phyloP scores from a whole-genome alignment of 176 grass and related monocot genomes.

The Rhipidocladum racemiflorum region DNA sequence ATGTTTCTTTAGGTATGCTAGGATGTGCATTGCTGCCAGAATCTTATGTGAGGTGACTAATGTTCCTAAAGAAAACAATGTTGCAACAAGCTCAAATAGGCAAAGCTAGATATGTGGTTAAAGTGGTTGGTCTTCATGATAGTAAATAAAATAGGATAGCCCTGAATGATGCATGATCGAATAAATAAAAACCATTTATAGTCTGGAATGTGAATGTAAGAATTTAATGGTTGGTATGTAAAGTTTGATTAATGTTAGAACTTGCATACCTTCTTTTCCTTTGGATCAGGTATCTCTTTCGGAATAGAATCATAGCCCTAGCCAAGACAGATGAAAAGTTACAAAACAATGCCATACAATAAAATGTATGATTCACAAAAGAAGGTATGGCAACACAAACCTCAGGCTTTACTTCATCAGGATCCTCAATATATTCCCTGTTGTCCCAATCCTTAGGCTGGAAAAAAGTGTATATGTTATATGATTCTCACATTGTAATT shows the following conservation, averaged over 20 bases:
- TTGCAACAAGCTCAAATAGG: background rate
- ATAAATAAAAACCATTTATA: background rate
- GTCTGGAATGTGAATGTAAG: background rate
- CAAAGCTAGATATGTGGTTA: background rate
- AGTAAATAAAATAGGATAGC: background rate
- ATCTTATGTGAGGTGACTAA: background rate
- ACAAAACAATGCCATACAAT: background rate
- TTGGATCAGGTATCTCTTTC: slow-evolving; percentile 80
- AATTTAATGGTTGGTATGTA: background rate
- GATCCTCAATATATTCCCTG: slow-evolving; percentile 98
- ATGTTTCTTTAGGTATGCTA: slow-evolving; percentile 17
- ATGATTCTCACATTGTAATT: background rate
- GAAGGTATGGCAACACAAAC: slow-evolving; percentile 44
- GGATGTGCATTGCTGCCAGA: background rate
- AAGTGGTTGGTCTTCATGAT: background rate
- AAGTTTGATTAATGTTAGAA: slow-evolving; percentile 11
- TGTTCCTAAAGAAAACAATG: background rate
- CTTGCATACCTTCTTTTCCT: slow-evolving; percentile 75
- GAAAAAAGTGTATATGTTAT: slow-evolving; percentile 26
- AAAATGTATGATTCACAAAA: slow-evolving; percentile 1
- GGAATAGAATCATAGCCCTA: slow-evolving; percentile 98
- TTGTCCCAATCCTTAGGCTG: slow-evolving; percentile 99
- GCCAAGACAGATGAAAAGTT: slow-evolving; percentile 26
- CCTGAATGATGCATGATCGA: slow-evolving; percentile 1
- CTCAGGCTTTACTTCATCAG: slow-evolving; percentile 89